Percentiles rank a stretch among this genome's conserved stretches.
Evolutionary conservation across 2,329 filamentous ascomycete species (phyloP).

Genomic region (Ophiostoma angusticollis): DNA sequence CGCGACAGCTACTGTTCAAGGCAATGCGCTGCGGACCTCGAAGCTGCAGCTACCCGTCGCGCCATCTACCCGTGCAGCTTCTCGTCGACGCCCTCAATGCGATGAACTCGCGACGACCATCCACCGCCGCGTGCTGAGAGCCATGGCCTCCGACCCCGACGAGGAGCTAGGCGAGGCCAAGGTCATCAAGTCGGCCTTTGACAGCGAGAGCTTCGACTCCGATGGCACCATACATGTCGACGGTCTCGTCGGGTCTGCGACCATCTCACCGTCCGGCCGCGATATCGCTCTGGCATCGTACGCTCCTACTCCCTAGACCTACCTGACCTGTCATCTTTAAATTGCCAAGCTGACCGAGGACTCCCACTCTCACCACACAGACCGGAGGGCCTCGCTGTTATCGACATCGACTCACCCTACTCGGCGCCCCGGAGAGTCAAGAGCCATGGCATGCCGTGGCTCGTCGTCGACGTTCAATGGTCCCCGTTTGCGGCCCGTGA

Average conservation of each 20-base stretch:
- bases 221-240: conserved; percentile 77
- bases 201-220: conserved; percentile 77
- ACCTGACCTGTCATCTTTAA: neutral
- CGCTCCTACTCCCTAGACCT: conserved; percentile 17
- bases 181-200: conserved; percentile 55
- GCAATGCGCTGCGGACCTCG: too few species aligned
- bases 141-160: conserved; percentile 35
- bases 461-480: conserved; percentile 94
- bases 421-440: conserved; percentile 71
- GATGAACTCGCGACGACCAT: too few species aligned
- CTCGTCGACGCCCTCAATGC: too few species aligned
- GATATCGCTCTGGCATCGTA: conserved; percentile 80
- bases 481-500: conserved; percentile 81
- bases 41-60: neutral
- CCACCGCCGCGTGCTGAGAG: neutral
- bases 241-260: conserved; percentile 72
- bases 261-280: conserved; percentile 80
- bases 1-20: too few species aligned
- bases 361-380: conserved; percentile 23
- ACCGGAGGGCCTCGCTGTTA: conserved; percentile 77
- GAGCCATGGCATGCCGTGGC: conserved; percentile 80
- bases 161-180: conserved; percentile 46
- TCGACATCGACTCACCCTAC: conserved; percentile 82
- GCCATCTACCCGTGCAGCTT: neutral
- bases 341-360: neutral